Conservation (phyloP, 2,329 filamentous ascomycete genomes). For the Penicillium sp. region DNA sequence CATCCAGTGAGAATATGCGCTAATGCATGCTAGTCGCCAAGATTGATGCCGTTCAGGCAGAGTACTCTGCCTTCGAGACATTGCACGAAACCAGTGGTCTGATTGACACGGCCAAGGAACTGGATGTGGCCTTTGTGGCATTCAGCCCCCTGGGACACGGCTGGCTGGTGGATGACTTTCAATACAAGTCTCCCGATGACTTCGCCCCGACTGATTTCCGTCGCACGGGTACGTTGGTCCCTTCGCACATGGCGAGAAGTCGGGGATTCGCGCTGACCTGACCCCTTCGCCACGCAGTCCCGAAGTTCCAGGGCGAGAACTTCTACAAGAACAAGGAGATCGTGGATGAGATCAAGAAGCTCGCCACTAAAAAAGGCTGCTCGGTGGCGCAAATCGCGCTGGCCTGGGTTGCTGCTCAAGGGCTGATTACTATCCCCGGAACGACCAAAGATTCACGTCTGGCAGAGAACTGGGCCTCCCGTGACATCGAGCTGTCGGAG, state of each 20-base stretch:
- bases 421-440: conserved; percentile 49
- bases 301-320: conserved; percentile 45
- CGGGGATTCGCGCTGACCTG: too few relatives aligned
- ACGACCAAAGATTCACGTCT: conserved; percentile 43
- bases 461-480: conserved; percentile 43
- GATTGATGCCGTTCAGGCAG: conserved; percentile 49
- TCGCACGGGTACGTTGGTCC: conserved; percentile 38
- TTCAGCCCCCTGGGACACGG: conserved; percentile 50
- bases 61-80: conserved; percentile 48
- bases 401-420: conserved; percentile 43
- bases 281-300: conserved; percentile 16
- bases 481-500: conserved; percentile 37
- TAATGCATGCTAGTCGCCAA: conserved; percentile 42
- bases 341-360: conserved; percentile 43
- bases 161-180: conserved; percentile 48
- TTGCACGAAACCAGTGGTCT: conserved; percentile 42
- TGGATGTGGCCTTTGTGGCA: conserved; percentile 46
- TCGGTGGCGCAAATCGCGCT: conserved; percentile 39
- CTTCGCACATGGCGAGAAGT: too few relatives aligned
- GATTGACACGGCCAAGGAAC: conserved; percentile 43
- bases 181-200: conserved; percentile 46
- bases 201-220: conserved; percentile 46
- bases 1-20: neutral
- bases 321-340: conserved; percentile 47
- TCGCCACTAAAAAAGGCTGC: conserved; percentile 38